A percentile compares a stretch with the other conserved stretches of the same genome.
Evolutionary conservation across 2,329 filamentous ascomycete species (phyloP).

Genomic region (Corniculantispora saksenae): DNA sequence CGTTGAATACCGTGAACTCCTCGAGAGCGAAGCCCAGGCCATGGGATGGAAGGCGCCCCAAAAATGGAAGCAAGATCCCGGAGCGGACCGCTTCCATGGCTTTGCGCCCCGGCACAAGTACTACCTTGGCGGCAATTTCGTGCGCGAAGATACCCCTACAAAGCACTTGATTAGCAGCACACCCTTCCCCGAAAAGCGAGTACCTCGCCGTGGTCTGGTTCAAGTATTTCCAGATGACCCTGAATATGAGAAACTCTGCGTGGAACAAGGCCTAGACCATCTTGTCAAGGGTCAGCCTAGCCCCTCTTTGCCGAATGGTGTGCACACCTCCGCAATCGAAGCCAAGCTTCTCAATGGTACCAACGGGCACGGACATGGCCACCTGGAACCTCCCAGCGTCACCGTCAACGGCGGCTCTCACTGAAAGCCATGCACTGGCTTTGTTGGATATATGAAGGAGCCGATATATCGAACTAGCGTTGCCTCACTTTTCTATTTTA

Average conservation of each 20-base stretch:
- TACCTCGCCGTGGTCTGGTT: conserved; percentile 56
- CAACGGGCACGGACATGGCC: conserved; percentile 22
- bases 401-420: conserved; percentile 33
- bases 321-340: conserved; percentile 49
- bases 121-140: conserved; percentile 57
- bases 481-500: not conserved
- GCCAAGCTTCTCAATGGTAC: conserved; percentile 25
- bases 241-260: conserved; percentile 56
- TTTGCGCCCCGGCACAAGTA: conserved; percentile 61
- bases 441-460: not conserved
- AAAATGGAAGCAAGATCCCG: conserved; percentile 63
- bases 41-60: conserved; percentile 42
- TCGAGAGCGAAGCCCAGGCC: conserved; percentile 50
- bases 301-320: conserved; percentile 47
- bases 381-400: conserved; percentile 25
- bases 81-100: conserved; percentile 49
- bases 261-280: conserved; percentile 59
- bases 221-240: conserved; percentile 57
- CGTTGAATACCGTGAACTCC: conserved; percentile 61
- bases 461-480: not conserved
- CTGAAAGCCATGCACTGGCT: not conserved
- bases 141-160: conserved; percentile 52
- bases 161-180: conserved; percentile 50
- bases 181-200: conserved; percentile 56
- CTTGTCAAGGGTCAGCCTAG: conserved; percentile 50